phyloP scores from a whole-genome alignment of 345 rosid genomes.

The Kernera saxatilis region DNA sequence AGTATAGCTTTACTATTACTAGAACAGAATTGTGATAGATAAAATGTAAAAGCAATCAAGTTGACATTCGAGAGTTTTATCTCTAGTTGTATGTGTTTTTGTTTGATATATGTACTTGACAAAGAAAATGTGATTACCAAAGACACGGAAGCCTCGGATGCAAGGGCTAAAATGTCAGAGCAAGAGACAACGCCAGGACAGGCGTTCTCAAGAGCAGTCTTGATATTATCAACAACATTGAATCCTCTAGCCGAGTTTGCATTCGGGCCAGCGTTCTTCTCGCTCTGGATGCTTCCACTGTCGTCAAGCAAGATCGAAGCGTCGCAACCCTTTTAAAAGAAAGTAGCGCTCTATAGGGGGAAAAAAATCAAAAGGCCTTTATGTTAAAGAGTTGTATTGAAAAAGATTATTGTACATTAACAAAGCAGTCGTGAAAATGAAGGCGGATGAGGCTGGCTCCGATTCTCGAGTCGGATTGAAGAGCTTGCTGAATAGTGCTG shows the following conservation, averaged over 20 bases:
- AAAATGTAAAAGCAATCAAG: too few relatives aligned
- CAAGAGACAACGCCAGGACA: constrained; percentile 77
- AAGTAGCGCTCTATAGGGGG: not conserved
- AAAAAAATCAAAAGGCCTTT: not conserved
- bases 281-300: constrained; percentile 46
- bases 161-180: constrained; percentile 66
- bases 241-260: constrained; percentile 57
- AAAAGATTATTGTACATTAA: constrained; percentile 35
- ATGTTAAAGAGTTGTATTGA: not conserved
- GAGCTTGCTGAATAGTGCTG: constrained; percentile 48
- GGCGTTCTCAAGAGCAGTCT: constrained; percentile 54
- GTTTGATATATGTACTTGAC: not conserved
- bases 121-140: constrained; percentile 37
- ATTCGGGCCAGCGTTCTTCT: constrained; percentile 53
- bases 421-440: constrained; percentile 87
- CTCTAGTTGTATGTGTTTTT: not conserved
- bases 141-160: constrained; percentile 57
- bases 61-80: too few relatives aligned
- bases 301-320: constrained; percentile 58
- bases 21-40: too few relatives aligned
- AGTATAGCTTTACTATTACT: too few relatives aligned
- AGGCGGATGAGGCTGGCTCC: constrained; percentile 77
- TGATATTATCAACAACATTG: constrained; percentile 57
- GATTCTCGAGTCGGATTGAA: constrained; percentile 52
- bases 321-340: constrained; percentile 54